Base-by-base conservation (phyloP, 176 grass and related monocot species). In the Paspalum notatum region DNA sequence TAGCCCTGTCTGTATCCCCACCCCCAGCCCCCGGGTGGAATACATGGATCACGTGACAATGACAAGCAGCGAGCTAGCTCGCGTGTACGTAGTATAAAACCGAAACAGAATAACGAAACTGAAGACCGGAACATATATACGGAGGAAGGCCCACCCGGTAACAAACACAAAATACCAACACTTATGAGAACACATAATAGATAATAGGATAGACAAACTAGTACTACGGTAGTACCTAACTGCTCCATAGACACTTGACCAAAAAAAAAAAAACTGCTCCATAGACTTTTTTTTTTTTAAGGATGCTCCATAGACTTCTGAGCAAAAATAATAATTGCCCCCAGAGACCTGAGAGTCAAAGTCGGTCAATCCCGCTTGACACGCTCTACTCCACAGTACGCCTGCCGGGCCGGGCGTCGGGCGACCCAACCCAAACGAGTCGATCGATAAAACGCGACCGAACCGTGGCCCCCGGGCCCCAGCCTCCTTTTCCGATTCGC, bases 281-380 rank as follows among this genome's bases (percentile, higher is more conserved):
- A n/a, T n/a, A n/a, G n/a, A n/a, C n/a, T n/a, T n/a, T n/a, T n/a
- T n/a, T n/a, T n/a, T n/a, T n/a, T n/a, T n/a, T n/a, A n/a, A n/a
- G n/a, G n/a, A n/a, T n/a, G 32, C 32, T 3, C 32, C 32, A 32
- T 32, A 32, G 32, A 32, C 32, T 32, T 32, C 2, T 32, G 32
- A 32, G 32, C 2, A 32, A 32, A 32, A 32, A 32, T 3, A 21
- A 21, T 21, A 24, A 55, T 55, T n/a, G 55, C 8, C 21, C 21
- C 20, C 9, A 24, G 4, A 24, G 56, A 59, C 56, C 56, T 25
- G 5, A 14, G 58, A 32, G 32, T 15, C 58, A 32, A 26, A 10
- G 75, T 50, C 75, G 38, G 75, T 77, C 75, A 77, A 62, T 7
- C 58, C 42, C 43, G 21, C 25, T 5, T 9, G 12, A 49, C 58